These are phyloP conservation scores for Leptoxyphium fumago DNA, from an alignment of 2,329 filamentous ascomycete species.

Conservation along the genomic window DNA sequence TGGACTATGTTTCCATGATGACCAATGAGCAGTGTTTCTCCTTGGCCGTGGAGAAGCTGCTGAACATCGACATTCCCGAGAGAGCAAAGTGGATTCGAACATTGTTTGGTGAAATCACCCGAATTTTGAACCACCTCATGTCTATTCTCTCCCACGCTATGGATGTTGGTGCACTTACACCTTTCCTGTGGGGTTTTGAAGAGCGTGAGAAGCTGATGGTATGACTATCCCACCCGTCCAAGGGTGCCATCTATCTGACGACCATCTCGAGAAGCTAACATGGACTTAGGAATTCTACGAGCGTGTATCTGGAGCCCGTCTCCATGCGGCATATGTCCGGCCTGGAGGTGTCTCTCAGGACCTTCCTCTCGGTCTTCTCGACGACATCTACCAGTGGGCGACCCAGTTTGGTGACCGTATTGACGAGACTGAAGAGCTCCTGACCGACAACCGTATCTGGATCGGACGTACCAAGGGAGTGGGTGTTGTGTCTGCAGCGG, in stretches of 20 bases:
- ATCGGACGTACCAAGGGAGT: conserved; percentile 81
- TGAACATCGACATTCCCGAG: conserved; percentile 91
- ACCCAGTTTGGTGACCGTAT: conserved; percentile 98
- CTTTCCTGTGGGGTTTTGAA: conserved; percentile 98
- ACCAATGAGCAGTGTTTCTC: conserved; percentile 98
- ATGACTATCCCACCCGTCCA: conserved; percentile 20
- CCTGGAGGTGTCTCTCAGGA: conserved; percentile 95
- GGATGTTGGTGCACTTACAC: conserved; percentile 95
- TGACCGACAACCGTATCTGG: conserved; percentile 99
- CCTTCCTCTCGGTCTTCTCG: conserved; percentile 79
- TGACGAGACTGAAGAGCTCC: conserved; percentile 95
- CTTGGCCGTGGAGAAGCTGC: conserved; percentile 89
- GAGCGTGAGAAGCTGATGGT: conserved; percentile 99
- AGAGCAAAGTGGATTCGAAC: conserved; percentile 95
- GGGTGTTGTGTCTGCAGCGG: conserved; percentile 77
- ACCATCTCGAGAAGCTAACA: not conserved
- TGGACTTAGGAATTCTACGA: conserved; percentile 85
- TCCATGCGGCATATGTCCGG: conserved; percentile 92
- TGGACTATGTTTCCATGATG: conserved; percentile 99
- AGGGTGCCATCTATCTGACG: not conserved
- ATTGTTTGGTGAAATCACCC: conserved; percentile 86
- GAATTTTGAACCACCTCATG: conserved; percentile 95
- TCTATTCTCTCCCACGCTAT: conserved; percentile 93
- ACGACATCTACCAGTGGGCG: conserved; percentile 99
- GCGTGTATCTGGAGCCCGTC: conserved; percentile 91